Evolutionary conservation across 257 asterid species (phyloP).

Genomic region (Coffea canephora): DNA sequence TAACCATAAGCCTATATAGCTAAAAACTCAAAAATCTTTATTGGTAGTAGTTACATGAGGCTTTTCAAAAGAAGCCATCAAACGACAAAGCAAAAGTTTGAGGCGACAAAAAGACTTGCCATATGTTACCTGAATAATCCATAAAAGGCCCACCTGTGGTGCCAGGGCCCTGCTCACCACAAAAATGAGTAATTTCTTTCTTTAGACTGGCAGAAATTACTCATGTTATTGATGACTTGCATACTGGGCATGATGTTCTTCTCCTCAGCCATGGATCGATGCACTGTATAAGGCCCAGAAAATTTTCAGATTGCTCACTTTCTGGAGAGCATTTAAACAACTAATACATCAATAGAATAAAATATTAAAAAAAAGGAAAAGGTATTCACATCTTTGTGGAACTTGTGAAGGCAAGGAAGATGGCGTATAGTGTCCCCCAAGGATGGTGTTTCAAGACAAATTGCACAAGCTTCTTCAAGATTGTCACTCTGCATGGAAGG

Average conservation of each 20-base stretch:
- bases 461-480: conserved; percentile 71
- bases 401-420: conserved; percentile 95
- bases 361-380: not conserved
- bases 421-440: conserved; percentile 77
- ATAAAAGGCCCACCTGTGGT: not conserved
- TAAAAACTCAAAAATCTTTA: conserved; percentile 1
- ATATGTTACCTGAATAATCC: not conserved
- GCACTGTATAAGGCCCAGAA: conserved; percentile 49
- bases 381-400: conserved; percentile 75
- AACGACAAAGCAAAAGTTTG: not conserved
- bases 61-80: not conserved
- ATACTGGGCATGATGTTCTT: conserved; percentile 74
- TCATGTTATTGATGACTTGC: conserved; percentile 80
- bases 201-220: not conserved
- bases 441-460: conserved; percentile 84
- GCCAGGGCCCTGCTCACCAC: not conserved
- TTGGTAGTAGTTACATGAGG: not conserved
- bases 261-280: conserved; percentile 96
- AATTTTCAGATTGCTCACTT: conserved; percentile 4
- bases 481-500: conserved; percentile 54
- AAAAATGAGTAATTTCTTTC: not conserved
- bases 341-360: not conserved
- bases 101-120: not conserved
- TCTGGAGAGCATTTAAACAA: not conserved
- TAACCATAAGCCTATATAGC: not conserved